Percentiles rank a stretch among this genome's conserved stretches.
These are phyloP conservation scores for Globisporangium irregulare DNA, from an alignment of 352 stramenopile genomes.

Conservation along the genomic window DNA sequence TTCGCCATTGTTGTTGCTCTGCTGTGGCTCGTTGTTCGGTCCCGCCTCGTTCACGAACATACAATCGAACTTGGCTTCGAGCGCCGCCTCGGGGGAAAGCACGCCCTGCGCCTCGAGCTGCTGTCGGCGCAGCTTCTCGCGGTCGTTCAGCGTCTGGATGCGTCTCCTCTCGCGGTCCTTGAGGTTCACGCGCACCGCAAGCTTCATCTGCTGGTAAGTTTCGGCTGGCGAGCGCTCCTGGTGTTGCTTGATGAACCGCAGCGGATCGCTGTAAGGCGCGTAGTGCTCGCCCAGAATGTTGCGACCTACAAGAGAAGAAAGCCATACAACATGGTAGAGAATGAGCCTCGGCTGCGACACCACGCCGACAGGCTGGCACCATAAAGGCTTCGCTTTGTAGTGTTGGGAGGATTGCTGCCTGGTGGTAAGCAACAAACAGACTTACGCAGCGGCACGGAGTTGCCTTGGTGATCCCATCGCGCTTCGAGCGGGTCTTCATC, in stretches of 20 bases:
- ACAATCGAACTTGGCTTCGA: conserved; percentile 19
- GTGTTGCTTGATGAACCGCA: conserved; percentile 14
- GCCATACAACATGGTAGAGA: background rate
- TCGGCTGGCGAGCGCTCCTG: background rate
- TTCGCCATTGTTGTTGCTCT: background rate
- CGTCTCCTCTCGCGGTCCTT: conserved; percentile 19
- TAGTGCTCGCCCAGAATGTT: conserved; percentile 31
- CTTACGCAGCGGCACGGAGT: conserved; percentile 25
- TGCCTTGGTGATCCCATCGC: conserved; percentile 19
- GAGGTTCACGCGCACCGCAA: conserved; percentile 18
- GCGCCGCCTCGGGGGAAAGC: conserved; percentile 4
- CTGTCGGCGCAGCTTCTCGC: conserved; percentile 10
- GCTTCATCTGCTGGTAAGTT: conserved; percentile 25
- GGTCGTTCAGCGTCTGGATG: conserved; percentile 24
- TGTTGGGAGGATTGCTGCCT: too few species aligned
- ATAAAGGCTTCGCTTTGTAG: background rate
- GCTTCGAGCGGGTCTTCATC: conserved; percentile 23
- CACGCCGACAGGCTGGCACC: background rate
- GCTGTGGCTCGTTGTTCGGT: background rate
- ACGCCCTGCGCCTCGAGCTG: background rate
- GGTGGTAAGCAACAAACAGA: background rate
- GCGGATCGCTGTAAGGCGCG: conserved; percentile 11
- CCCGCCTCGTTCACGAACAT: conserved; percentile 6
- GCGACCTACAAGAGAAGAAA: conserved; percentile 9
- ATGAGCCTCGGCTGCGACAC: background rate